Base-by-base conservation (phyloP, 2,329 filamentous ascomycete genomes). In the Neoascochyta sp. region DNA sequence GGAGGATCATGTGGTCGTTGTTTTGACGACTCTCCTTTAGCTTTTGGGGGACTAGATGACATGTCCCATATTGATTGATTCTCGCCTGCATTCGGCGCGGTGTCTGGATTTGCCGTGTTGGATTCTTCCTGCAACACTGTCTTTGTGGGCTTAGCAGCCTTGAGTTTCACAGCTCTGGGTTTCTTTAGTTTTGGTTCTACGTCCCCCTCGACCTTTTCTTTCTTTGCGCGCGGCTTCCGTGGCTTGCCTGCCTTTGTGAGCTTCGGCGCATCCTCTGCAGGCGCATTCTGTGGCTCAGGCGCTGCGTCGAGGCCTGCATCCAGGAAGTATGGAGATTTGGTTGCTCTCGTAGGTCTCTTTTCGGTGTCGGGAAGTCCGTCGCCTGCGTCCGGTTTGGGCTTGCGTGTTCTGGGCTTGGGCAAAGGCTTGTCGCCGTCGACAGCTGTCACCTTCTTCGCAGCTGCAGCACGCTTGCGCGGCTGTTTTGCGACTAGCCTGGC, bases 171-270 rank as follows among this genome's bases (percentile, higher is more conserved):
- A 13, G 46, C 41, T 26, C 43, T 54, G 7, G 47, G 15, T 18
- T 40, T 54, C 33, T 51, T 54, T 11, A 41, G 38, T 25, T 53
- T 55, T n/a, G 39, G 27, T 15, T 43, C 42, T 29, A 42, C 25
- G 10, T 43, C 50, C 19, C 7, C 37, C 7, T 34, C 43, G 3
- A 23, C 16, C 13, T 43, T 43, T 16, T 42, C 40, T 38, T 60
- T 58, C 42, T 54, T 62, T 22, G 46, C 39, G 15, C 55, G 52
- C 4, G 50, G 48, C 27, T 60, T 60, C 22, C 54, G 43, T 23
- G 52, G 42, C 32, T 56, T 59, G 4, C 45, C 34, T 1, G 43
- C 27, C 27, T 55, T 56, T 7, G 45, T 37, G 22, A 50, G 31
- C 28, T 44, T 42, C 4, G 41, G 33, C 6, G 30, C 30, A 21